A percentile compares a stretch with the other conserved stretches of the same genome.
phyloP scores from a whole-genome alignment of 352 stramenopile species.

The Pythium insidiosum region DNA sequence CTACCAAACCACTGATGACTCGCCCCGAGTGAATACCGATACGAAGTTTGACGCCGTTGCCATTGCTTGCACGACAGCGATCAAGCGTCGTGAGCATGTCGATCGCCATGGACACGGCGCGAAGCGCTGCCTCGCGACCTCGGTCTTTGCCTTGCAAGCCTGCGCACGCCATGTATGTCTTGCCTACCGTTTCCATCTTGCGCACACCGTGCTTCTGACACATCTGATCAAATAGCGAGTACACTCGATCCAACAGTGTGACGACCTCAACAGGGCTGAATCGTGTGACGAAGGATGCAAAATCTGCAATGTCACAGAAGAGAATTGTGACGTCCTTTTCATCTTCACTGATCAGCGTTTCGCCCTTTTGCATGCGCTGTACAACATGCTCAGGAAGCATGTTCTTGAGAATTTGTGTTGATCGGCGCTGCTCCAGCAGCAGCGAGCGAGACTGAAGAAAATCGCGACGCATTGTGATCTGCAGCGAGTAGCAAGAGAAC shows the following conservation, averaged over 20 bases:
- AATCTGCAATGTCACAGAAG: constrained; percentile 83
- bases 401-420: constrained; percentile 80
- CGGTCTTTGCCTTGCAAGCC: constrained; percentile 79
- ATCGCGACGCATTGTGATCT: constrained; percentile 76
- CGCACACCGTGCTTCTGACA: constrained; percentile 86
- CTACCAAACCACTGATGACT: constrained; percentile 84
- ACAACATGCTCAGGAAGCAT: constrained; percentile 82
- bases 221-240: constrained; percentile 89
- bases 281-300: constrained; percentile 69
- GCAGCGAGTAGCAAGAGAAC: constrained; percentile 75
- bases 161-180: constrained; percentile 87
- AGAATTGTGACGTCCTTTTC: constrained; percentile 85
- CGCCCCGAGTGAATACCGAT: constrained; percentile 89
- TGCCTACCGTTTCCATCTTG: constrained; percentile 92
- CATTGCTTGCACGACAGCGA: constrained; percentile 65
- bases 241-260: constrained; percentile 87
- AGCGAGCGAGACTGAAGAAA: constrained; percentile 78
- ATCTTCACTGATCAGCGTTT: constrained; percentile 77
- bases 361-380: constrained; percentile 76
- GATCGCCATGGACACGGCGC: constrained; percentile 64
- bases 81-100: constrained; percentile 70
- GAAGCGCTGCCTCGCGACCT: constrained; percentile 61
- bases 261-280: constrained; percentile 72
- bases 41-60: constrained; percentile 82
- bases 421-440: constrained; percentile 68